Evolutionary conservation across 2,329 filamentous ascomycete genomes (phyloP).

Genomic region (Pyricularia pennisetigena): DNA sequence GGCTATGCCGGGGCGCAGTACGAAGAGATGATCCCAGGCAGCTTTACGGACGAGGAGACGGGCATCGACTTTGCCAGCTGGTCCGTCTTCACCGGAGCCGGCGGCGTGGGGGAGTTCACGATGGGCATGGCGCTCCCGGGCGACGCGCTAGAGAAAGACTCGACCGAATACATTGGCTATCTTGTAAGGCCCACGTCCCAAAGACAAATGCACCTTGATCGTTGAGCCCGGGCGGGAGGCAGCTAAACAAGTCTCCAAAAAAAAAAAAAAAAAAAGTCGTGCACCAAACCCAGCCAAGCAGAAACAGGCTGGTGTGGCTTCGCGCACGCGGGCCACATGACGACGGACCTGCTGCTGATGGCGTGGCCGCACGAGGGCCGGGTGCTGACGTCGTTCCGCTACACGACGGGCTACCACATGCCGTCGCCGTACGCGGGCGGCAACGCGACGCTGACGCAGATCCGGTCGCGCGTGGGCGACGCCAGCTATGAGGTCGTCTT

Average conservation of each 20-base stretch:
- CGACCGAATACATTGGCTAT: conserved; percentile 49
- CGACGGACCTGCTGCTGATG: conserved; percentile 44
- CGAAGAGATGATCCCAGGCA: neutral
- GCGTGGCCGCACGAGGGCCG: conserved; percentile 44
- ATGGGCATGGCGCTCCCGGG: conserved; percentile 45
- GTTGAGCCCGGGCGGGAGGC: no score
- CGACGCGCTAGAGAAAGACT: conserved; percentile 33
- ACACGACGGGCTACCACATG: conserved; percentile 45
- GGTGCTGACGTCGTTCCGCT: conserved; percentile 48
- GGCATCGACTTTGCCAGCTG: conserved; percentile 10
- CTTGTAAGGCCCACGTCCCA: conserved; percentile 29
- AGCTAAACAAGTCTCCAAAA: neutral
- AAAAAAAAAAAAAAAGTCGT: conserved; percentile 24
- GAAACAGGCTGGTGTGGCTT: conserved; percentile 48
- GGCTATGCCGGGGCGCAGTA: neutral
- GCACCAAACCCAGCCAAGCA: conserved; percentile 30
- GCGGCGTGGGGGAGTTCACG: conserved; percentile 11
- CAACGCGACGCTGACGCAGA: conserved; percentile 48
- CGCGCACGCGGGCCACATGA: conserved; percentile 46
- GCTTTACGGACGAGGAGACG: conserved; percentile 6
- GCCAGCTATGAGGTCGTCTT: conserved; percentile 55
- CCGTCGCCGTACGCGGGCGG: conserved; percentile 47
- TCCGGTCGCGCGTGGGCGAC: conserved; percentile 46
- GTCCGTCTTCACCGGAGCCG: neutral
- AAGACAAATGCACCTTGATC: no score